phyloP scores from a whole-genome alignment of 306 rosid genomes.

The Quercus aquifolioides region DNA sequence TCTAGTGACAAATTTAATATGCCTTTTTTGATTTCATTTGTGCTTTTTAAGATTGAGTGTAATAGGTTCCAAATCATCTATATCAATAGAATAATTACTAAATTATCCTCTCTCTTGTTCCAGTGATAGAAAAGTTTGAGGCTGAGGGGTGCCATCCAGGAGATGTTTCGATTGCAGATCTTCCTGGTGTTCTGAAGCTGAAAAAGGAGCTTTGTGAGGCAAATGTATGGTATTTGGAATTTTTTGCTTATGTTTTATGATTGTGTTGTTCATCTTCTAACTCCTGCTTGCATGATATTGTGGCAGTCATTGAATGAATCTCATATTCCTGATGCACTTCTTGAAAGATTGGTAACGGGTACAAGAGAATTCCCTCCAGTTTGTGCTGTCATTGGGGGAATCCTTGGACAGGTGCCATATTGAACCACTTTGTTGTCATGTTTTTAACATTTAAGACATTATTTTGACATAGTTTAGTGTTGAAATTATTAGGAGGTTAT shows the following conservation, averaged over 20 bases:
- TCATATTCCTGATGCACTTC: constrained; percentile 59
- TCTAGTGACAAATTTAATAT: not conserved
- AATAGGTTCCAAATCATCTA: not conserved
- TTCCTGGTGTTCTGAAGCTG: constrained; percentile 62
- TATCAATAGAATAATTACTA: not conserved
- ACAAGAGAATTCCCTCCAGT: constrained; percentile 89
- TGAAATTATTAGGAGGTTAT: constrained; percentile 72
- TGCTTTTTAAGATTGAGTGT: not conserved
- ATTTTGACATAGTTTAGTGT: not conserved
- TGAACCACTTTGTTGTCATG: not conserved
- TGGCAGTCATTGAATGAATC: constrained; percentile 74
- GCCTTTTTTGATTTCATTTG: not conserved
- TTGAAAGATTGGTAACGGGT: constrained; percentile 65
- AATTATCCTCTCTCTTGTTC: constrained; percentile 8
- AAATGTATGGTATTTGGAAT: constrained; percentile 45
- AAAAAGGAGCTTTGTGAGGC: constrained; percentile 69
- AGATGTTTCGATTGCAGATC: constrained; percentile 59
- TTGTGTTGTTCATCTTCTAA: constrained; percentile 15
- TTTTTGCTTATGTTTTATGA: not conserved
- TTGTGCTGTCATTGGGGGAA: constrained; percentile 87
- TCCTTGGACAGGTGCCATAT: constrained; percentile 83
- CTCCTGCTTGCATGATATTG: constrained; percentile 3
- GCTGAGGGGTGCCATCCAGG: constrained; percentile 65
- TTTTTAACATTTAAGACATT: not conserved
- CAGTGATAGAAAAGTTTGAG: constrained; percentile 81